Conservation (phyloP, 2,329 filamentous ascomycete genomes). For the Fusarium sambucinum region DNA sequence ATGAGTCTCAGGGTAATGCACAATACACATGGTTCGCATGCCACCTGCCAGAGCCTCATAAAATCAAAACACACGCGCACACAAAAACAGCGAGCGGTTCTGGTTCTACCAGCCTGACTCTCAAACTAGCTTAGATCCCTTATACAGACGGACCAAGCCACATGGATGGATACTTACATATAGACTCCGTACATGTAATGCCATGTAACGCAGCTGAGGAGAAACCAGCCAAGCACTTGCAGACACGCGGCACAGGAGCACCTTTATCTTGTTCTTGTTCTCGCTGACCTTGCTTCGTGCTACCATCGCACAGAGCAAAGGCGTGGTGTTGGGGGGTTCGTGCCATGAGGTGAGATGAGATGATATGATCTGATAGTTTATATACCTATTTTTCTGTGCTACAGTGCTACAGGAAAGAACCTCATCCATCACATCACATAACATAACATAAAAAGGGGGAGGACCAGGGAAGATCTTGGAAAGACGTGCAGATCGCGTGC, state of each 20-base stretch:
- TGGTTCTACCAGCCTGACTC: not conserved
- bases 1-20: constrained; percentile 22
- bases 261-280: constrained; percentile 26
- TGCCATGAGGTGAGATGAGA: not conserved
- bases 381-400: constrained; percentile 7
- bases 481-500: constrained; percentile 47
- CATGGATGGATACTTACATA: constrained; percentile 26
- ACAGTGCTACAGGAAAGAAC: constrained; percentile 11
- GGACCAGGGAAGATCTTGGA: constrained; percentile 43
- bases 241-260: constrained; percentile 42
- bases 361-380: not conserved
- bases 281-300: constrained; percentile 12
- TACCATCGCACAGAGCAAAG: constrained; percentile 31
- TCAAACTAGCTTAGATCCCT: not conserved
- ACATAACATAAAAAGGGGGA: not conserved
- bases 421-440: not conserved
- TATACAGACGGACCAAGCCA: constrained; percentile 9
- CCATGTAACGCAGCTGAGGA: constrained; percentile 16
- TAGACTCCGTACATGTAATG: constrained; percentile 20
- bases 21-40: constrained; percentile 32
- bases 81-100: not conserved
- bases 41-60: constrained; percentile 24
- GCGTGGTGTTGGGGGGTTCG: not conserved
- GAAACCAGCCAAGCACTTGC: constrained; percentile 41
- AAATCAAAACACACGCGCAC: not conserved